Conservation (phyloP, 106 monocot genomes). For the Dendrobium catenatum region DNA sequence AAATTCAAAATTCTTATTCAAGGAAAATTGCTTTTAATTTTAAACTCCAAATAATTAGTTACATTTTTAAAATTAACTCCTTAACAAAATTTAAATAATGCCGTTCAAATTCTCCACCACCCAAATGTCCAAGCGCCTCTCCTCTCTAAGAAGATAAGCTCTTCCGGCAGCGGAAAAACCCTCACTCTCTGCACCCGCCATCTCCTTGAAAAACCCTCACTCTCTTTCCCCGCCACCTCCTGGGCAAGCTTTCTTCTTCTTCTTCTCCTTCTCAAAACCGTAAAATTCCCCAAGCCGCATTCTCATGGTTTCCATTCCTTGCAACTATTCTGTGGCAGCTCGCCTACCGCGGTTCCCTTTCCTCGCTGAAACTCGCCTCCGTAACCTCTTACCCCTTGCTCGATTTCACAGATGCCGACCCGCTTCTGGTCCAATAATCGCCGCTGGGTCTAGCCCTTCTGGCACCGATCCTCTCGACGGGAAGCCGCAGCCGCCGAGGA, state of each 20-base stretch:
- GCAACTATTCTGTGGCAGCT: conserved; percentile 17
- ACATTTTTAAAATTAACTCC: too few species aligned
- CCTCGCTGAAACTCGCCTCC: neutral
- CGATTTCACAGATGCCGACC: conserved; percentile 6
- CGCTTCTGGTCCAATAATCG: neutral
- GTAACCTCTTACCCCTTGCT: conserved; percentile 2
- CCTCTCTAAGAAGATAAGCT: neutral
- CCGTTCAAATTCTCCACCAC: too few species aligned
- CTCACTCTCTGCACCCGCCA: neutral
- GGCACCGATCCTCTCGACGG: conserved; percentile 8
- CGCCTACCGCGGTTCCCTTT: conserved; percentile 21
- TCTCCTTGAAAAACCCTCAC: neutral
- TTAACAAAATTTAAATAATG: too few species aligned
- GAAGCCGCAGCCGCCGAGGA: conserved; percentile 21
- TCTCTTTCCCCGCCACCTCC: neutral
- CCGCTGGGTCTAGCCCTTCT: conserved; percentile 1
- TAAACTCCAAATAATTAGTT: too few species aligned
- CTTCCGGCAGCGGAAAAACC: neutral
- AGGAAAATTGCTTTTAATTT: too few species aligned
- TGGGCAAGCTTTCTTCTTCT: neutral
- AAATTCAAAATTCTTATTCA: too few species aligned
- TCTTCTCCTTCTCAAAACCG: neutral
- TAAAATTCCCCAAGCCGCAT: neutral
- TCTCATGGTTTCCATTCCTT: conserved; percentile 27
- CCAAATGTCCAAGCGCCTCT: too few species aligned